Evolutionary conservation across 2,329 filamentous ascomycete species (phyloP).

Genomic region (Neodidymelliopsis sp.): DNA sequence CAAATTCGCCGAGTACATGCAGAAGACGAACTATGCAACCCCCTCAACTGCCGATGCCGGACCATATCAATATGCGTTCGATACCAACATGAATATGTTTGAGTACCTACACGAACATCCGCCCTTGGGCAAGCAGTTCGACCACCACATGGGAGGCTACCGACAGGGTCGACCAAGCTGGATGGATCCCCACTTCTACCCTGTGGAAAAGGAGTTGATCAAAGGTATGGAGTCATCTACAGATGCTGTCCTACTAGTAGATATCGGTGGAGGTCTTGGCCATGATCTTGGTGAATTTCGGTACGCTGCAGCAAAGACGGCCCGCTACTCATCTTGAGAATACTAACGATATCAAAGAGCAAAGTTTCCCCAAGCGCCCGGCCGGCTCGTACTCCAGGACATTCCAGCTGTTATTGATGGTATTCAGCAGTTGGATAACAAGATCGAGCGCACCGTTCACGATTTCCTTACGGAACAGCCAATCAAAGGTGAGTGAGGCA

Average conservation of each 20-base stretch:
- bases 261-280: slow-evolving; percentile 15
- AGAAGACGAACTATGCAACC: background rate
- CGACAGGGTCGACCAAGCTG: slow-evolving; percentile 3
- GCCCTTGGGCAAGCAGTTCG: background rate
- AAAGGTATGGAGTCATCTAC: background rate
- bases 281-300: slow-evolving; percentile 7
- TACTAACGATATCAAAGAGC: too few species aligned
- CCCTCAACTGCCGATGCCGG: background rate
- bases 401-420: slow-evolving; percentile 9
- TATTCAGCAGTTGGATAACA: slow-evolving; percentile 20
- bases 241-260: slow-evolving; percentile 13
- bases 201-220: slow-evolving; percentile 10
- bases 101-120: slow-evolving; percentile 3
- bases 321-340: too few species aligned
- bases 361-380: slow-evolving; percentile 7
- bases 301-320: background rate
- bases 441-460: slow-evolving; percentile 37
- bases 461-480: slow-evolving; percentile 28
- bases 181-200: slow-evolving; percentile 13
- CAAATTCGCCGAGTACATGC: slow-evolving; percentile 3
- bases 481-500: slow-evolving; percentile 43
- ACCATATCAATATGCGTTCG: slow-evolving; percentile 8
- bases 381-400: slow-evolving; percentile 16
- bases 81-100: slow-evolving; percentile 5
- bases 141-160: slow-evolving; percentile 11